phyloP scores from a whole-genome alignment of 371 early-diverging fungal species.

The Saksenaea vasiformis region DNA sequence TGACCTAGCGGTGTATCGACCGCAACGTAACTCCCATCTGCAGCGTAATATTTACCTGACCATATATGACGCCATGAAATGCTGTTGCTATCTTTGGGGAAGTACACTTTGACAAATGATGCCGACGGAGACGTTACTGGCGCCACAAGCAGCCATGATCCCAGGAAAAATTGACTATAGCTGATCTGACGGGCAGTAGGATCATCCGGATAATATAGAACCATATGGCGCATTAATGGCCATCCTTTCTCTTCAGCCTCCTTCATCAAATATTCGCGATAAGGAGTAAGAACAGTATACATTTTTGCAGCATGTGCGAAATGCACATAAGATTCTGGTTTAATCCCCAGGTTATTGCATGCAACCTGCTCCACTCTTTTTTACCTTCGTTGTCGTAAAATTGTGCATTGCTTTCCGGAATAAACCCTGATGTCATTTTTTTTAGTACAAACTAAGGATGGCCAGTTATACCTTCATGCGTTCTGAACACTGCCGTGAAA shows the following conservation, averaged over 20 bases:
- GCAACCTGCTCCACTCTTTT: not conserved
- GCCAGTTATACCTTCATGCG: constrained; percentile 42
- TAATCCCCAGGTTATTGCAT: not conserved
- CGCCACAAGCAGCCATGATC: constrained; percentile 37
- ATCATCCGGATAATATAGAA: constrained; percentile 53
- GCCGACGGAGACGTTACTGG: constrained; percentile 38
- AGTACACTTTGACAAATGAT: constrained; percentile 48
- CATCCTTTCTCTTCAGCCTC: constrained; percentile 53
- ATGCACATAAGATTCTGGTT: constrained; percentile 35
- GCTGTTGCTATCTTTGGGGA: constrained; percentile 27
- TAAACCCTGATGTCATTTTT: constrained; percentile 14
- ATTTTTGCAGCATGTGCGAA: constrained; percentile 43
- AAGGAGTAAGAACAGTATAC: constrained; percentile 35
- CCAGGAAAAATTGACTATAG: constrained; percentile 42
- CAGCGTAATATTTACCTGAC: constrained; percentile 43
- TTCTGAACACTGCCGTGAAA: constrained; percentile 49
- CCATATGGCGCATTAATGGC: constrained; percentile 53
- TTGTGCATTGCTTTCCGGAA: constrained; percentile 51
- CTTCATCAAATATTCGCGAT: constrained; percentile 38
- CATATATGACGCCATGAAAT: constrained; percentile 49
- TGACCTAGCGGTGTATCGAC: constrained; percentile 47
- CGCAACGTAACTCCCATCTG: constrained; percentile 37
- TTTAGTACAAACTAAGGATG: too few relatives aligned
- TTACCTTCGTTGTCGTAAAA: constrained; percentile 56
- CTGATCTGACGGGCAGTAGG: constrained; percentile 29